Conservation (phyloP, 2,329 filamentous ascomycete genomes). For the Hypoxylon sp. region DNA sequence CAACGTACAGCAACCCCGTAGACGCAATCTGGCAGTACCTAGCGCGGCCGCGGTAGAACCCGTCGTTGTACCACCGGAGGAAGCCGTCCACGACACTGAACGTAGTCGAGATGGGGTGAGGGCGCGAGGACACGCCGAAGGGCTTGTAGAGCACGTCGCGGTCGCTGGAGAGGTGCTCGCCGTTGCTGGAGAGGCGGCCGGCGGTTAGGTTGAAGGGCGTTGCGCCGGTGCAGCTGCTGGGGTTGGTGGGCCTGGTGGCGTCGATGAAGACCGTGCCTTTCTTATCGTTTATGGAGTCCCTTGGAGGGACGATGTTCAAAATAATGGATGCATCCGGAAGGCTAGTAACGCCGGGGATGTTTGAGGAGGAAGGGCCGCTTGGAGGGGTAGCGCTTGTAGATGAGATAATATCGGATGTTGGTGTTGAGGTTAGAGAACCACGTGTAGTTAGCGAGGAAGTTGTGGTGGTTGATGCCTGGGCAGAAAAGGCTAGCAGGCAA, state of each 20-base stretch:
- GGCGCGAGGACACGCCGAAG: conserved; percentile 27
- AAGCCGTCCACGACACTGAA: conserved; percentile 42
- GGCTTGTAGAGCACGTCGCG: conserved; percentile 39
- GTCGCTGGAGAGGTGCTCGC: conserved; percentile 42
- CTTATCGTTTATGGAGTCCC: neutral
- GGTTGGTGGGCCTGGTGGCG: conserved; percentile 43
- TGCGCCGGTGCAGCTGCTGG: conserved; percentile 46
- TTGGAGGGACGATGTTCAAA: conserved; percentile 41
- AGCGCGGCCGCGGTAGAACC: conserved; percentile 48
- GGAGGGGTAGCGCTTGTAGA: conserved; percentile 10
- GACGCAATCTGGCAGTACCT: conserved; percentile 49
- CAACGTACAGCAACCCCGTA: conserved; percentile 44
- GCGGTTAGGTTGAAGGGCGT: conserved; percentile 45
- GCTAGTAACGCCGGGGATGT: conserved; percentile 39
- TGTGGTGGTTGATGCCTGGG: conserved; percentile 9
- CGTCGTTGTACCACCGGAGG: conserved; percentile 51
- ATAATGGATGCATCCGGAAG: conserved; percentile 36
- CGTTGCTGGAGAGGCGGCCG: conserved; percentile 44
- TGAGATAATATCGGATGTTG: neutral
- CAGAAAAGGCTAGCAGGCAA: conserved; percentile 39
- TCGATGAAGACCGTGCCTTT: conserved; percentile 45
- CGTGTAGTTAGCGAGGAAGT: conserved; percentile 33
- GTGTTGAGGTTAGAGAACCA: conserved; percentile 20
- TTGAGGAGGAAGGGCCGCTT: neutral
- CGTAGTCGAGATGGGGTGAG: conserved; percentile 30